A percentile compares a stretch with the other conserved stretches of the same genome.
phyloP scores from a whole-genome alignment of 2,329 filamentous ascomycete genomes.

The Fusarium newnesense region DNA sequence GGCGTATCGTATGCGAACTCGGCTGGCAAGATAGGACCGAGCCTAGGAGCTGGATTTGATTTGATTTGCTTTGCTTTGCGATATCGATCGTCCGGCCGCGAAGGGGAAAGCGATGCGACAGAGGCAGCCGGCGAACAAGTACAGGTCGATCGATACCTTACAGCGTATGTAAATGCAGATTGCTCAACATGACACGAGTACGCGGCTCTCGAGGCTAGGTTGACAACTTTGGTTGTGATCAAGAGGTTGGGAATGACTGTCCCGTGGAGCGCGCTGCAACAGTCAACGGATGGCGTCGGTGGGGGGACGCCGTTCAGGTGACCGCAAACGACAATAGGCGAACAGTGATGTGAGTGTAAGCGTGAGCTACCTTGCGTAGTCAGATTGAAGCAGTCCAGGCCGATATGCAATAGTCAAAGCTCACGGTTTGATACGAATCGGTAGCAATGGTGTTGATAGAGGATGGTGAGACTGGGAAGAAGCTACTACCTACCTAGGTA shows the following conservation, averaged over 20 bases:
- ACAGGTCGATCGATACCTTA: constrained; percentile 4
- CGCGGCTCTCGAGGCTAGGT: constrained; percentile 16
- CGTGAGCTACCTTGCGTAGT: not conserved
- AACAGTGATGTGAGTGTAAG: not conserved
- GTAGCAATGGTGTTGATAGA: constrained; percentile 1
- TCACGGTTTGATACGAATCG: not conserved
- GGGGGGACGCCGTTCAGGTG: not conserved
- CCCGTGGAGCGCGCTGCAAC: constrained; percentile 15
- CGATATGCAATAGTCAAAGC: not conserved
- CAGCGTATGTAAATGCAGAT: constrained; percentile 17
- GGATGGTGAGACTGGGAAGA: constrained; percentile 18
- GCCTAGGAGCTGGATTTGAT: not conserved
- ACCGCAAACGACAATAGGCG: not conserved
- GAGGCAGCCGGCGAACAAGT: constrained; percentile 2
- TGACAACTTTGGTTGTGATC: constrained; percentile 27
- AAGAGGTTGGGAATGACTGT: constrained; percentile 38
- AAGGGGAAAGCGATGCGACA: not conserved
- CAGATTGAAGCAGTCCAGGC: not conserved
- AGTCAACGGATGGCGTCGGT: constrained; percentile 3
- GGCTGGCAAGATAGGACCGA: not conserved
- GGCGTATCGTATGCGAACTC: not conserved
- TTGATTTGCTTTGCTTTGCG: not conserved
- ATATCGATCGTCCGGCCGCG: not conserved
- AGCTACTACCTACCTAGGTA: constrained; percentile 3
- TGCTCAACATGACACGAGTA: constrained; percentile 19